Conservation (phyloP, 2,329 filamentous ascomycete genomes). For the Pyricularia sp. region DNA sequence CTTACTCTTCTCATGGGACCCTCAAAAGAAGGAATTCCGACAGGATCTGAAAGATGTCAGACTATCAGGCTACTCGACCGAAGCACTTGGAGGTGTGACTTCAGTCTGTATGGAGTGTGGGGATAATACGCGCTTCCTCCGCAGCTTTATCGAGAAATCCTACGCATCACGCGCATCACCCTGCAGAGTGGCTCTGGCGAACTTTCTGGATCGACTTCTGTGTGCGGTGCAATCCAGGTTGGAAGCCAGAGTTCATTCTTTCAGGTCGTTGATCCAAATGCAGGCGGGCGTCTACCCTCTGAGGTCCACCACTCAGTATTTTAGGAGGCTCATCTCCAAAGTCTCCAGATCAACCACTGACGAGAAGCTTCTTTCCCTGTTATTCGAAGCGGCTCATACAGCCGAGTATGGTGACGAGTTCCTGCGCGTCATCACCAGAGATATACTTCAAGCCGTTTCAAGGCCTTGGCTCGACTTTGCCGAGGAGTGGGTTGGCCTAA, state of each 20-base stretch:
- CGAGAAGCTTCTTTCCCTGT: conserved; percentile 45
- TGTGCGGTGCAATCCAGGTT: conserved; percentile 36
- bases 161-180: conserved; percentile 31
- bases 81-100: conserved; percentile 33
- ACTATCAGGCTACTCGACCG: conserved; percentile 42
- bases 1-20: conserved; percentile 52
- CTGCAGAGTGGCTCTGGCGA: conserved; percentile 38
- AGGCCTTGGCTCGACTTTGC: conserved; percentile 27
- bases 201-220: conserved; percentile 33
- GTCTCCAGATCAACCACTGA: conserved; percentile 35
- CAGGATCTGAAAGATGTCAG: conserved; percentile 32
- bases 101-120: conserved; percentile 33
- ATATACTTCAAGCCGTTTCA: conserved; percentile 38
- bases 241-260: conserved; percentile 25
- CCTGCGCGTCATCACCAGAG: conserved; percentile 50
- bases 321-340: conserved; percentile 36
- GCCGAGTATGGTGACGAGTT: conserved; percentile 50
- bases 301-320: conserved; percentile 34
- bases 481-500: conserved; percentile 64
- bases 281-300: conserved; percentile 35
- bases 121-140: conserved; percentile 31
- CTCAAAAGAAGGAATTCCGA: conserved; percentile 37
- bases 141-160: conserved; percentile 30
- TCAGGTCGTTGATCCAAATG: conserved; percentile 38
- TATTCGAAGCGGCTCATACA: conserved; percentile 49